Percentiles rank a stretch among this genome's conserved stretches.
Evolutionary conservation across 176 grass and related monocot species (phyloP).

Genomic region (Leersia perrieri): DNA sequence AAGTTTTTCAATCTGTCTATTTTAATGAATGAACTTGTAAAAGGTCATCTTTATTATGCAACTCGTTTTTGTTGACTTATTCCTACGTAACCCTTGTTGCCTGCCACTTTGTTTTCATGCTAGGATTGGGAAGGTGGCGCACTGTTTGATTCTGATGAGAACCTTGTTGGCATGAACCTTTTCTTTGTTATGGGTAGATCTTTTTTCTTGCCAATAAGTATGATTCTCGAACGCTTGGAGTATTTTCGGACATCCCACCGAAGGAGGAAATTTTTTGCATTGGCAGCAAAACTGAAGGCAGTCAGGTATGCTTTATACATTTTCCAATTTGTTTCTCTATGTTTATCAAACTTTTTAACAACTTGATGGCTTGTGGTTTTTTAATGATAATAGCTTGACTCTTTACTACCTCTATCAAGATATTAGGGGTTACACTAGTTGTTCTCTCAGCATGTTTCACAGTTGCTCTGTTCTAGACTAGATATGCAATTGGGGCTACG

Average conservation of each 20-base stretch:
- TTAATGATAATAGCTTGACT: background rate
- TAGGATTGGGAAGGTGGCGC: background rate
- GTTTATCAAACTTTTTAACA: background rate
- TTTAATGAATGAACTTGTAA: no score
- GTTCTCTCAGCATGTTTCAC: background rate
- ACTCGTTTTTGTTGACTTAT: background rate
- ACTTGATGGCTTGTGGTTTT: background rate
- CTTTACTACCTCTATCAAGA: background rate
- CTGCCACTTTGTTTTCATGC: background rate
- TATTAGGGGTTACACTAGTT: background rate
- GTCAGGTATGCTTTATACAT: no score
- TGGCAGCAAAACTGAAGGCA: no score
- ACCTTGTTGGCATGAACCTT: slow-evolving; percentile 9
- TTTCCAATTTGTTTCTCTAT: no score
- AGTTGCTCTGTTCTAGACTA: no score
- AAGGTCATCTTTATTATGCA: background rate
- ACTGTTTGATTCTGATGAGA: slow-evolving; percentile 7
- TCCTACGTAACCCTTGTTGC: background rate
- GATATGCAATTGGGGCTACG: no score
- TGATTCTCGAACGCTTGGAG: background rate
- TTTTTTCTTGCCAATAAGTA: background rate
- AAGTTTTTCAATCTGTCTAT: no score
- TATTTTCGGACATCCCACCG: background rate
- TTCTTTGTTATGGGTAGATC: background rate
- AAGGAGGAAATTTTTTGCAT: no score